A percentile compares a stretch with the other conserved stretches of the same genome.
These are phyloP conservation scores for Knoxia roxburghii DNA, from an alignment of 257 asterid genomes.

Conservation along the genomic window DNA sequence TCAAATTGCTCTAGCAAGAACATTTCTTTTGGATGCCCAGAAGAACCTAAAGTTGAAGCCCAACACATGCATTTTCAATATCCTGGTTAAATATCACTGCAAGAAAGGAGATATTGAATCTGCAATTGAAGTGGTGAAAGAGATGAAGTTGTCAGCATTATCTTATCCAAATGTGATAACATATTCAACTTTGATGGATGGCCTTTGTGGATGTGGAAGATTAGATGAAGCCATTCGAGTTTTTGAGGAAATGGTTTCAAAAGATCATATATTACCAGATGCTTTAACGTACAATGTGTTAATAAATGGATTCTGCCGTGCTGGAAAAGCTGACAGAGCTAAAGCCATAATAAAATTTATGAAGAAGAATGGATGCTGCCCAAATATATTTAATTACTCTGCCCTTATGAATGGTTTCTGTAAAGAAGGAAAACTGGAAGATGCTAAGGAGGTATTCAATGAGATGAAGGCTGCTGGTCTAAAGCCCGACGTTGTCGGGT, in stretches of 20 bases:
- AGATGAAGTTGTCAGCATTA: slow-evolving; percentile 59
- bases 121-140: slow-evolving; percentile 66
- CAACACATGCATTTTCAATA: slow-evolving; percentile 87
- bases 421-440: slow-evolving; percentile 57
- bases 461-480: slow-evolving; percentile 54
- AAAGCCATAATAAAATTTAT: slow-evolving; percentile 64
- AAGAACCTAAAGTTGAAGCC: slow-evolving; percentile 64
- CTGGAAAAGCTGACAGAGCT: slow-evolving; percentile 60
- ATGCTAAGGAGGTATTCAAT: slow-evolving; percentile 50
- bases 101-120: slow-evolving; percentile 57
- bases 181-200: slow-evolving; percentile 77
- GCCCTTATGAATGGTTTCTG: slow-evolving; percentile 71
- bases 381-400: slow-evolving; percentile 68
- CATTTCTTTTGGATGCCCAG: slow-evolving; percentile 49
- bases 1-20: slow-evolving; percentile 57
- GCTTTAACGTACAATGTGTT: slow-evolving; percentile 75
- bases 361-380: slow-evolving; percentile 77
- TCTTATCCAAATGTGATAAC: slow-evolving; percentile 82
- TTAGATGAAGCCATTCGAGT: slow-evolving; percentile 61
- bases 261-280: slow-evolving; percentile 74
- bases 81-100: slow-evolving; percentile 78
- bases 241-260: slow-evolving; percentile 80
- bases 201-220: slow-evolving; percentile 59
- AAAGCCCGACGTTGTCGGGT: slow-evolving; percentile 59
- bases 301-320: slow-evolving; percentile 65